Percentiles rank a stretch among this genome's conserved stretches.
Conservation (phyloP, 352 stramenopile genomes). For the Globisporangium barbulae region DNA sequence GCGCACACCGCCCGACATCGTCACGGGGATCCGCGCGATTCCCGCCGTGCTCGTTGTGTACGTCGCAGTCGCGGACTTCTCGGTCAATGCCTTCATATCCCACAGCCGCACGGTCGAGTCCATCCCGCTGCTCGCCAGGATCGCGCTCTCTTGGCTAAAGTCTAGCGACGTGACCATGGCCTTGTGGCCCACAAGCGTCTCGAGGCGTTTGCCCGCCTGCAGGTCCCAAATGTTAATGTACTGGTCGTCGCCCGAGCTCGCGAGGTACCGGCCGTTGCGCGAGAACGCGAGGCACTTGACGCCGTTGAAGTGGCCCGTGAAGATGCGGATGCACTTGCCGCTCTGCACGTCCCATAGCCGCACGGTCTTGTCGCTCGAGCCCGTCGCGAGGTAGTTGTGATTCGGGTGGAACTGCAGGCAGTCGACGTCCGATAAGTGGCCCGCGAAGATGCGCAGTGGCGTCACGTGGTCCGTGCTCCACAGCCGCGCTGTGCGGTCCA, state of each 20-base stretch:
- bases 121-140: slow-evolving; percentile 71
- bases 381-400: slow-evolving; percentile 94
- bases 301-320: slow-evolving; percentile 88
- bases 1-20: slow-evolving; percentile 9
- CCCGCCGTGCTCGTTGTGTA: slow-evolving; percentile 16
- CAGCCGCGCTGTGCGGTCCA: slow-evolving; percentile 91
- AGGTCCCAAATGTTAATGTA: slow-evolving; percentile 95
- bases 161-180: slow-evolving; percentile 68
- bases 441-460: slow-evolving; percentile 91
- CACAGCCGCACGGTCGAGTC: slow-evolving; percentile 79
- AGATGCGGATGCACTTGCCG: slow-evolving; percentile 90
- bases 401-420: slow-evolving; percentile 94
- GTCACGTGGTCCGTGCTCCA: slow-evolving; percentile 92
- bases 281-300: slow-evolving; percentile 90
- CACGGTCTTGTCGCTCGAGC: slow-evolving; percentile 93
- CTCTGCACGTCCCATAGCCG: slow-evolving; percentile 94
- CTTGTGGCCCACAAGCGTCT: slow-evolving; percentile 79
- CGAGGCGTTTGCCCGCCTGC: slow-evolving; percentile 81
- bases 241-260: slow-evolving; percentile 81
- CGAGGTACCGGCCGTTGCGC: slow-evolving; percentile 87
- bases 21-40: slow-evolving; percentile 36
- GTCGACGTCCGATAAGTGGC: slow-evolving; percentile 91
- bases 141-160: slow-evolving; percentile 76
- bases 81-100: slow-evolving; percentile 78
- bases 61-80: slow-evolving; percentile 35